Base-by-base conservation (phyloP, 768 basidiomycete genomes). In the Russula lepida region DNA sequence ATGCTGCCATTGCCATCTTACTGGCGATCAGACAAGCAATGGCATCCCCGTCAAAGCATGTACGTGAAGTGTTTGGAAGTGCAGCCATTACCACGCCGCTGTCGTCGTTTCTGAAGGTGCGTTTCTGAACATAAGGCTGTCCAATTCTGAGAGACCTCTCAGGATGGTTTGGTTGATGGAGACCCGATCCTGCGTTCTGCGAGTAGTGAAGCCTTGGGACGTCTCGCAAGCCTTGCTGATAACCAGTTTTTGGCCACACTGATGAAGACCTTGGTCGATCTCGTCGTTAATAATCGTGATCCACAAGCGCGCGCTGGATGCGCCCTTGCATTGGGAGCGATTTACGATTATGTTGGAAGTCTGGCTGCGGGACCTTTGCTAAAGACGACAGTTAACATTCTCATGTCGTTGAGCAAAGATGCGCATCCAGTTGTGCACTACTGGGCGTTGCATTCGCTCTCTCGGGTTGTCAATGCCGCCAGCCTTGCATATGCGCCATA, bases 401-500 rank as follows among this genome's bases (percentile, higher is more conserved):
- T 98, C 39, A 91, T 95, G 84, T 95, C 95, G 0, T 81, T 99
- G 21, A 85, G 88, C 72, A 94, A 90, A 63, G 97, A 99, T 71
- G 94, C 95, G 0, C 97, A 98, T 71, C 95, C 97, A 0, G 81
- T 93, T 33, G 97, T 98, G 6, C 95, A 98, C 72, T 97, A 88
- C 69, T 95, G 89, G 85, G 87, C 95, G 2, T 76, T 98, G 63
- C 85, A 82, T 51, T 89, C 97, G 1, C 77, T 99, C 32, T 84
- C 88, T 6, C 79, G 83, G 17, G 95, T 98, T 59, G 87, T 97
- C 70, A 86, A 91, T 69, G 88, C 95, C 3, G 94, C 95, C 4
- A 94, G 89, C 72, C 75, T 98, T 58, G 86, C 90, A 0, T 99
- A 95, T 70, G 84, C 89, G 4, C 90, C 93, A 0, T 95, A 88